Conservation (phyloP, 106 monocot species). For the Allium sativum region DNA sequence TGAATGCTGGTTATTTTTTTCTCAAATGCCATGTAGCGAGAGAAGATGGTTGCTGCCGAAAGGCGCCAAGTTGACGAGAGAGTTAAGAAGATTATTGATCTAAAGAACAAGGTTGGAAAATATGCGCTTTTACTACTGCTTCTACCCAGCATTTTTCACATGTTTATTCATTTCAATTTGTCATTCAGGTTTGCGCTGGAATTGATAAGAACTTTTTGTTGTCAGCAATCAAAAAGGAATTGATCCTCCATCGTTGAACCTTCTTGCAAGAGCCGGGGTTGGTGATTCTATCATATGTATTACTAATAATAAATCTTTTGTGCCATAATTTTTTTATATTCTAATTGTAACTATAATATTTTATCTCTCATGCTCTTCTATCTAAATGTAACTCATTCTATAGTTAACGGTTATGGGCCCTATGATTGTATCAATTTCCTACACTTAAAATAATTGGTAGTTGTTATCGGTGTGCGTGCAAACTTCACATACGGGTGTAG, state of each 20-base stretch:
- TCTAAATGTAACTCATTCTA: too few relatives aligned
- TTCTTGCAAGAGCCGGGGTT: slow-evolving; percentile 93
- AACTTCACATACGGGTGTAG: too few relatives aligned
- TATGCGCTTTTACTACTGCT: background rate
- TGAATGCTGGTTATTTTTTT: slow-evolving; percentile 99
- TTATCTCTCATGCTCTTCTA: too few relatives aligned
- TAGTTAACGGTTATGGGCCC: too few relatives aligned
- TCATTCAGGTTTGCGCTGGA: slow-evolving; percentile 60
- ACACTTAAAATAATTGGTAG: too few relatives aligned
- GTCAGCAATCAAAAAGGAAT: slow-evolving; percentile 99
- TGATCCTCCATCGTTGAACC: slow-evolving; percentile 94
- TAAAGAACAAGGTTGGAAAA: slow-evolving; percentile 67
- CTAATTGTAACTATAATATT: too few relatives aligned
- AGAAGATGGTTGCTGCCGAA: slow-evolving; percentile 98
- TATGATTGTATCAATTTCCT: too few relatives aligned
- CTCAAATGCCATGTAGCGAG: slow-evolving; percentile 92
- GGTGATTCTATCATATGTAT: slow-evolving; percentile 12
- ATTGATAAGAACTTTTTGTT: slow-evolving; percentile 82
- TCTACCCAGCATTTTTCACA: too few relatives aligned
- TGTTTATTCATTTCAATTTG: background rate
- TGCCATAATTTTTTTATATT: background rate
- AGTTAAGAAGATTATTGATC: slow-evolving; percentile 77
- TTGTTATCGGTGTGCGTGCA: too few relatives aligned
- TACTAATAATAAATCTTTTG: background rate
- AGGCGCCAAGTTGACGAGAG: slow-evolving; percentile 88